Percentiles rank a stretch among this genome's conserved stretches.
These are phyloP conservation scores for Metarhizium robertsii DNA, from an alignment of 2,329 filamentous ascomycete genomes.

Conservation along the genomic window DNA sequence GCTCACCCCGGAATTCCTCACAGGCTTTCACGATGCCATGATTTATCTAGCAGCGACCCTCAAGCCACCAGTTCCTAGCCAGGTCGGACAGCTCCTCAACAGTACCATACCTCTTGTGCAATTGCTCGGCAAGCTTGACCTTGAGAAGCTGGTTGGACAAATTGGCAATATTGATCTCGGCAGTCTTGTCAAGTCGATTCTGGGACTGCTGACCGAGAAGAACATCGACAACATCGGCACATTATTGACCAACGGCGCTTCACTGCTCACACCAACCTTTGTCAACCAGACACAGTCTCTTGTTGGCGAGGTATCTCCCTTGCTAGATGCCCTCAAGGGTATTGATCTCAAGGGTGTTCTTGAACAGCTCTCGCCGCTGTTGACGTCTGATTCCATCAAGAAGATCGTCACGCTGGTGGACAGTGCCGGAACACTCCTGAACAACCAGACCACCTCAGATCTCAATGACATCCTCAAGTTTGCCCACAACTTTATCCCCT, in stretches of 20 bases:
- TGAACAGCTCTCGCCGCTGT: conserved; percentile 14
- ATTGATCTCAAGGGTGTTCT: conserved; percentile 25
- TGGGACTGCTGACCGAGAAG: conserved; percentile 20
- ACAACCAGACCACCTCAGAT: conserved; percentile 1
- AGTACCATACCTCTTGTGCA: conserved; percentile 20
- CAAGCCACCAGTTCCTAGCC: conserved; percentile 24
- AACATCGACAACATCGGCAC: conserved; percentile 24
- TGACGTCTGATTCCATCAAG: conserved; percentile 17
- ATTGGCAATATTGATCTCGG: conserved; percentile 22
- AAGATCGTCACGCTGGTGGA: conserved; percentile 16
- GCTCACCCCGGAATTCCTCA: conserved; percentile 28
- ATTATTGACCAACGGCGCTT: conserved; percentile 27
- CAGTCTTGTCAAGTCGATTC: conserved; percentile 18
- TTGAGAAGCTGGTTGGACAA: conserved; percentile 23
- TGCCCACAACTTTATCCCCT: neutral
- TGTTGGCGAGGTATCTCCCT: conserved; percentile 23
- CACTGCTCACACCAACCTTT: conserved; percentile 22
- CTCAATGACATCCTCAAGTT: conserved; percentile 1
- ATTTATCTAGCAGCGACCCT: conserved; percentile 28
- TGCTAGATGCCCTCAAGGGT: conserved; percentile 18
- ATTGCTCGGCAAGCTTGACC: conserved; percentile 21
- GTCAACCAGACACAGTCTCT: conserved; percentile 25
- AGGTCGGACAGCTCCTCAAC: conserved; percentile 18
- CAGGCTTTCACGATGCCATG: conserved; percentile 31
- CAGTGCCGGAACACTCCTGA: conserved; percentile 12